Percentiles rank a stretch among this genome's conserved stretches.
These are phyloP conservation scores for Fragaria iinumae DNA, from an alignment of 306 rosid genomes.

Conservation along the genomic window DNA sequence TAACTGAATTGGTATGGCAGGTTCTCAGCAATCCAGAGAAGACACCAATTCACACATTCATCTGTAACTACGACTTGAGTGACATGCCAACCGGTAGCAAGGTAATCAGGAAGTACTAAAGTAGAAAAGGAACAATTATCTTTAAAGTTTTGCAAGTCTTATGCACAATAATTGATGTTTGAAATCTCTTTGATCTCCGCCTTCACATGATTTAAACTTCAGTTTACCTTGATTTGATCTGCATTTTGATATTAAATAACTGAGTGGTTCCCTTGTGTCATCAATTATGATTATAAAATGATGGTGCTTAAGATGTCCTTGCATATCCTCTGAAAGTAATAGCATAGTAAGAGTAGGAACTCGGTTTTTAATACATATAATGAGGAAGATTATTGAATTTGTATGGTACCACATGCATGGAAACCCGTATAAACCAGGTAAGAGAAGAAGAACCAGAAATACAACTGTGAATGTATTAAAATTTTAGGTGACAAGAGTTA, in stretches of 20 bases:
- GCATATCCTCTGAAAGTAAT: background rate
- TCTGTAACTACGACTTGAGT: constrained; percentile 75
- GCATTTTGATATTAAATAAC: background rate
- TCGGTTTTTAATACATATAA: background rate
- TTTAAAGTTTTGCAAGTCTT: background rate
- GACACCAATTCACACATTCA: constrained; percentile 87
- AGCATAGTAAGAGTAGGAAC: background rate
- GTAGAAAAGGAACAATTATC: background rate
- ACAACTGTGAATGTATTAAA: background rate
- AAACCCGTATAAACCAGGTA: background rate
- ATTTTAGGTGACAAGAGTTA: background rate
- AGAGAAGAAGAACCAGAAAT: background rate
- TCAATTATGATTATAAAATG: background rate
- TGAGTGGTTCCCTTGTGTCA: background rate
- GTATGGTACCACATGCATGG: background rate
- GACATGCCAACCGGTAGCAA: constrained; percentile 95
- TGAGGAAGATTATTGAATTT: background rate
- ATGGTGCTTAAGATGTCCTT: background rate
- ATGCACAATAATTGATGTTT: constrained; percentile 4
- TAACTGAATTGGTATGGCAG: constrained; percentile 39
- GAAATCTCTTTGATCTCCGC: background rate
- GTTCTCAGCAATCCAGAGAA: constrained; percentile 94
- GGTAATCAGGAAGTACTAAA: constrained; percentile 36
- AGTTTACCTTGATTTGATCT: background rate
- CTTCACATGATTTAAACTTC: background rate